Conservation (phyloP, 805 yeast species). For the Ogataea sp. region DNA sequence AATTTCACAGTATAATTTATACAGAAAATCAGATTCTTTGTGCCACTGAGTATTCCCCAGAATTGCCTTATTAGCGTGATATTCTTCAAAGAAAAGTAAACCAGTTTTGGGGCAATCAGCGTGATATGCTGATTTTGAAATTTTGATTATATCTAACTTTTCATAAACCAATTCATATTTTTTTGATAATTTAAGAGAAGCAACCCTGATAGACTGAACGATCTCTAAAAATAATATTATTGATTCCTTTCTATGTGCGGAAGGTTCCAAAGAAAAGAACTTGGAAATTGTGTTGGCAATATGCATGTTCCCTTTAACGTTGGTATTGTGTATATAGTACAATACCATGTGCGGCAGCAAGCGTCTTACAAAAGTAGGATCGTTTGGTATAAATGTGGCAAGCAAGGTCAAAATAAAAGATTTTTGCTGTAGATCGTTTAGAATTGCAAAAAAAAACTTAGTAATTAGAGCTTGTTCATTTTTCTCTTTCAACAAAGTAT, state of each 20-base stretch:
- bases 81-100: constrained; percentile 41
- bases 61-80: constrained; percentile 9
- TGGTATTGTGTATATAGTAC: constrained; percentile 15
- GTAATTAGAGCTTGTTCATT: neutral
- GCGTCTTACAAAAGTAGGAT: constrained; percentile 19
- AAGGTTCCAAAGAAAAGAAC: constrained; percentile 13
- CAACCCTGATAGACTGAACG: constrained; percentile 31
- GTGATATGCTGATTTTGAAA: constrained; percentile 26
- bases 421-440: constrained; percentile 23
- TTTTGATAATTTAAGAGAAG: constrained; percentile 22
- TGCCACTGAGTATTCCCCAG: constrained; percentile 5
- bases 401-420: constrained; percentile 26
- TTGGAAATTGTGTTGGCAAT: constrained; percentile 13
- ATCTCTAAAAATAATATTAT: constrained; percentile 21
- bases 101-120: constrained; percentile 33
- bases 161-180: constrained; percentile 23
- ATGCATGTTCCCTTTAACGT: constrained; percentile 9
- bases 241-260: constrained; percentile 5
- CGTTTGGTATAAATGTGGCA: constrained; percentile 21
- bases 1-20: constrained; percentile 39
- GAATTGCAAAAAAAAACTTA: constrained; percentile 23
- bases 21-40: constrained; percentile 13
- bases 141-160: constrained; percentile 19
- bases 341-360: constrained; percentile 22
- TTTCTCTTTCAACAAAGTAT: neutral